Base-by-base conservation (phyloP, 2,329 filamentous ascomycete species). In the Clathrospora elynae region DNA sequence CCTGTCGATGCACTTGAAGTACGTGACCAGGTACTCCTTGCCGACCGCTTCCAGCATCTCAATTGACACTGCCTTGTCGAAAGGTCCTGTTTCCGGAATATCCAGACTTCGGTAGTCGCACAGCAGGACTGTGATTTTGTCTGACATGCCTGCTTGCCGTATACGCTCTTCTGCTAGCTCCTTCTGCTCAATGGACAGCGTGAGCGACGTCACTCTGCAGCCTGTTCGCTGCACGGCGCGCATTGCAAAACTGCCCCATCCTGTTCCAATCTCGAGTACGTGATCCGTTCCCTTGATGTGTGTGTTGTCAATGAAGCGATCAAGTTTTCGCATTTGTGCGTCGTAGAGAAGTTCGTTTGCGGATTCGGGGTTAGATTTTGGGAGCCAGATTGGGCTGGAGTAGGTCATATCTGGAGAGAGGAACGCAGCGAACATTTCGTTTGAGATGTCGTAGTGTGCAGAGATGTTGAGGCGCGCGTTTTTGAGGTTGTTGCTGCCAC, bases 1-100 rank as follows among this genome's bases (percentile, higher is more conserved):
- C 42, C 74, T 73, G 55, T 88, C 73, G 35, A 90, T 75, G 52
- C 79, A 81, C 12, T 73, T 70, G 61, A 90, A 90, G 61, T 88
- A 90, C 2, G 79, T 84, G 13, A 77, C 74, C 20, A 90, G 67
- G 54, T 81, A 88, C 59, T 86, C 83, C 36, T 78, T 73, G 3
- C 86, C 86, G 0, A 89, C 86, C 1, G 84, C 84, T 71, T 90
- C 87, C 14, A 89, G 73, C 87, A 90, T 90, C 62, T 90, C 87
- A 44, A 89, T 87, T 3, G 84, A 87, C 6, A 89, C 76, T 5
- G 89, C 75, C 63, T 88, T 88, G 67, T 90, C 86, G 54, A 82
- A 90, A 0, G 74, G 71, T 1, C 68, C 72, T 4, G 56, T 46
- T 11, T 64, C 55, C 0, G 82, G 79, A 0, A 76, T 62, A 1